These are phyloP conservation scores for Pleurotus tuoliensis DNA, from an alignment of 768 basidiomycete genomes.

Conservation along the genomic window DNA sequence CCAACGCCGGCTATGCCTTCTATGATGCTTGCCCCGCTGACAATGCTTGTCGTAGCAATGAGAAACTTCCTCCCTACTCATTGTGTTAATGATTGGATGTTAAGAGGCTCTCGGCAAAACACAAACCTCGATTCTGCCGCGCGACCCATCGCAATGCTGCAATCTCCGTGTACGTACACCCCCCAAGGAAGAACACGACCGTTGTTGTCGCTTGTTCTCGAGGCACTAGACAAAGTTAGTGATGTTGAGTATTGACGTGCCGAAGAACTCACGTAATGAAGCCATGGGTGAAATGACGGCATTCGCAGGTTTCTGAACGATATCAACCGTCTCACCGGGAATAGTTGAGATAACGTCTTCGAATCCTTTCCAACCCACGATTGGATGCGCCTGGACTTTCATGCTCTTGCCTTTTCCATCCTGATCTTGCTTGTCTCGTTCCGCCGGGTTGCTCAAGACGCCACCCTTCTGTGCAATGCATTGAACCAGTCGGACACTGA, in stretches of 20 bases:
- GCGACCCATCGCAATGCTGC: constrained; percentile 92
- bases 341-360: constrained; percentile 83
- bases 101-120: constrained; percentile 13
- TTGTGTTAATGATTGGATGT: constrained; percentile 7
- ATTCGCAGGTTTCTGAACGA: constrained; percentile 43
- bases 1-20: constrained; percentile 56
- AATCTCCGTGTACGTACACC: constrained; percentile 96
- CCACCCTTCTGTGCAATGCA: constrained; percentile 90
- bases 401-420: constrained; percentile 28
- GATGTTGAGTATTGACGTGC: not conserved
- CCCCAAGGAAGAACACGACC: constrained; percentile 94
- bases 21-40: constrained; percentile 73
- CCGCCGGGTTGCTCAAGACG: constrained; percentile 77
- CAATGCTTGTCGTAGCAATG: constrained; percentile 88
- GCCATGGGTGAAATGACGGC: constrained; percentile 22
- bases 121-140: constrained; percentile 74
- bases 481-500: constrained; percentile 88
- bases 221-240: constrained; percentile 29
- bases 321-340: constrained; percentile 85
- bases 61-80: constrained; percentile 76
- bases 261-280: constrained; percentile 27
- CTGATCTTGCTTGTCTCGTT: constrained; percentile 31
- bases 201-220: constrained; percentile 73
- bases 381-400: constrained; percentile 82
- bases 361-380: constrained; percentile 96